Percentiles rank a stretch among this genome's conserved stretches.
Evolutionary conservation across 768 basidiomycete species (phyloP).

Genomic region (Botryobasidium botryosum): DNA sequence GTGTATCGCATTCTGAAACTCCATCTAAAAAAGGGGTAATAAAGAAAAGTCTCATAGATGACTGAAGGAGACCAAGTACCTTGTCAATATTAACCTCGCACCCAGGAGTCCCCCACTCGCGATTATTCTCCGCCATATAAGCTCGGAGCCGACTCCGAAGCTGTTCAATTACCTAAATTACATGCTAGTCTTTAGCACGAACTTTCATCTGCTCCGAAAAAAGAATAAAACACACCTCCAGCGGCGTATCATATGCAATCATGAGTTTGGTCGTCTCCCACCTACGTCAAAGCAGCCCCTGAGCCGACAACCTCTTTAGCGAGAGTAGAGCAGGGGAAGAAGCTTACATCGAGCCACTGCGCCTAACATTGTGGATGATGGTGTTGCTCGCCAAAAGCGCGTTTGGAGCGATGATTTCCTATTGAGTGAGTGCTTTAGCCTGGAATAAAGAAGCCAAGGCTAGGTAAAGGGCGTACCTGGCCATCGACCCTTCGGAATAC

Average conservation of each 20-base stretch:
- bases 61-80: not conserved
- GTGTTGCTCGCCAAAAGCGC: conserved; percentile 51
- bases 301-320: not conserved
- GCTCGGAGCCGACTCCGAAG: conserved; percentile 38
- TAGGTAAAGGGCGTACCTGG: conserved; percentile 19
- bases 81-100: conserved; percentile 35
- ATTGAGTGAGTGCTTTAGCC: not conserved
- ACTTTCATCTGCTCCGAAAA: too few relatives aligned
- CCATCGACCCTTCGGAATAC: conserved; percentile 67
- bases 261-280: conserved; percentile 54
- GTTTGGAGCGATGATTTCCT: conserved; percentile 57
- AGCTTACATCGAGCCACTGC: conserved; percentile 54
- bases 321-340: not conserved
- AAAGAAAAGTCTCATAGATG: not conserved
- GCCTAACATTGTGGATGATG: conserved; percentile 60
- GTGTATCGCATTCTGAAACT: conserved; percentile 53
- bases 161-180: conserved; percentile 32
- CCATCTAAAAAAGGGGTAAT: conserved; percentile 27
- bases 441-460: not conserved
- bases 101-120: conserved; percentile 40
- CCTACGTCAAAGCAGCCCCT: conserved; percentile 16
- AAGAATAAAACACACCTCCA: conserved; percentile 34
- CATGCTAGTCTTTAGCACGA: not conserved
- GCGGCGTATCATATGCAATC: conserved; percentile 51
- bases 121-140: conserved; percentile 41